Conservation (phyloP, 2,329 filamentous ascomycete species). For the Neocucurbitaria cava region DNA sequence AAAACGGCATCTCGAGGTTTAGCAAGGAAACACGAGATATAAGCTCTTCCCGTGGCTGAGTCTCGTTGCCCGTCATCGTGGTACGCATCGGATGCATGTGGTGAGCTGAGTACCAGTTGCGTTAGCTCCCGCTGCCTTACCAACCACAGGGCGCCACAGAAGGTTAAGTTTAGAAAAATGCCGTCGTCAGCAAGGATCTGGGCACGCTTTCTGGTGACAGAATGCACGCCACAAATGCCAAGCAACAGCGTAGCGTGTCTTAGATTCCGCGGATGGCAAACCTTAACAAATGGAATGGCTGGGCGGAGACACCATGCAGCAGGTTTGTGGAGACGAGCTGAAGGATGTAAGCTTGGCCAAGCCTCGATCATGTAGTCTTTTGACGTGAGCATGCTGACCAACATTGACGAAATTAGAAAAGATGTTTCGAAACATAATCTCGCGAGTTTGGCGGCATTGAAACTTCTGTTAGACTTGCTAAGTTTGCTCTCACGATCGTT, state of each 20-base stretch:
- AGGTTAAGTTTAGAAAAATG: constrained; percentile 14
- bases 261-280: background rate
- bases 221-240: background rate
- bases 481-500: too few relatives aligned
- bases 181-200: constrained; percentile 4
- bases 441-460: background rate
- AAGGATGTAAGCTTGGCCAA: background rate
- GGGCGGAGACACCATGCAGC: background rate
- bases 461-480: background rate
- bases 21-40: constrained; percentile 8
- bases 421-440: constrained; percentile 7
- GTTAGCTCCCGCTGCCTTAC: constrained; percentile 20
- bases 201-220: background rate
- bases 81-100: constrained; percentile 13
- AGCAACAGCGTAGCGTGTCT: background rate
- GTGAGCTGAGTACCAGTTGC: constrained; percentile 16
- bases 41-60: constrained; percentile 14
- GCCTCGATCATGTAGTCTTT: background rate
- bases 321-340: background rate
- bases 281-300: constrained; percentile 1
- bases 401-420: constrained; percentile 1
- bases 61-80: constrained; percentile 15
- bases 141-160: constrained; percentile 10
- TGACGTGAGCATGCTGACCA: background rate
- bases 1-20: background rate